Evolutionary conservation across 805 yeast species (phyloP), one percentile per base, ranked within the genome.

Genomic region (Kuraishia ogatae): DNA sequence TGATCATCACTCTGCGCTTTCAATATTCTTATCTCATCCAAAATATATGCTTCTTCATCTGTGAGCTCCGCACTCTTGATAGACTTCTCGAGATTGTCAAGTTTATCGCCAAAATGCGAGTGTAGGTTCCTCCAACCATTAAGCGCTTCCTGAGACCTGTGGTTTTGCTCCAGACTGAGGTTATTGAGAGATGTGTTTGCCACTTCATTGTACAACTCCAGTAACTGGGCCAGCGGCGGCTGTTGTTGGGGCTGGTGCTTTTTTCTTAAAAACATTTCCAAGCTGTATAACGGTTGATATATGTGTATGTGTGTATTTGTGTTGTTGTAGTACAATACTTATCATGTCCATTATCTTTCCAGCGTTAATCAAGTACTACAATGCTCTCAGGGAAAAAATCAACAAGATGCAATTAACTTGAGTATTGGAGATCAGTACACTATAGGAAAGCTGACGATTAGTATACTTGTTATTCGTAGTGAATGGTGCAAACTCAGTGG

Each of bases 101-200:
- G 68, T 60, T 81, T 81, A 63, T 73, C 80, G 51, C 81, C 73
- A 1, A 84, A 74, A 51, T 80, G 77, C 1, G 87, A 82, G 58
- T 84, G 89, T n/a, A 87, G 68, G 1, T 83, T 73, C 59, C 83
- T 85, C 92, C 93, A 86, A 2, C 92, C 92, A 57, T 78, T 80
- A 21, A 85, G 68, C 1, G 91, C 87, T 19, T 78, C 81, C 52
- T 74, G 78, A 50, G 75, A 66, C 21, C 78, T 74, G 39, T 76
- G 72, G 20, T 73, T 71, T 56, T 85, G 85, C 61, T 87, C 91
- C 20, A 82, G 64, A 2, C 81, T 74, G 52, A 83, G 63, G 66
- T 84, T 81, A 57, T 76, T 72, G 53, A 86, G 73, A 2, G 89
- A 77, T 57, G 72, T 74, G 61, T 80, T 80, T 52, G 89, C 86